Base-by-base conservation (phyloP, 768 basidiomycete species). In the Pisolithus albus region DNA sequence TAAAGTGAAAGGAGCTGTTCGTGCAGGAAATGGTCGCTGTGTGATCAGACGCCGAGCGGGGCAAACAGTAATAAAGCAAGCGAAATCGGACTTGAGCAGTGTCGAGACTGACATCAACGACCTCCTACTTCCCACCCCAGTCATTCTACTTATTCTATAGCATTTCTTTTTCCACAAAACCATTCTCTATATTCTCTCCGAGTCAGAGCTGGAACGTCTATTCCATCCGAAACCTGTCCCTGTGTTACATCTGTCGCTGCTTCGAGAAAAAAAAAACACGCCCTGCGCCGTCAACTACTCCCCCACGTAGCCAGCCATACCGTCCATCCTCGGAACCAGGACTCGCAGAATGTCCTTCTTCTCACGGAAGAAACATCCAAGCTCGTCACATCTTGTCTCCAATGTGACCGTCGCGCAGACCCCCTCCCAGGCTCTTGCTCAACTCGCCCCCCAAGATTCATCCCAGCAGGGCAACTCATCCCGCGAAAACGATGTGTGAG, bases 271-370 rank as follows among this genome's bases (percentile, higher is more conserved):
- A 51, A 26, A 32, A 57, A 46, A 46, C 47, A 52, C 55, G 53
- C 40, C 43, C 47, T 49, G 18, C 42, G 21, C 50, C 56, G 47
- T 52, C 52, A 47, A 47, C 15, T 52, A 53, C 59, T 61, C 41
- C 47, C 30, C 59, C 60, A 46, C 49, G 24, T 64, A 50, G 59
- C 62, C 78, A 76, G 70, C 79, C 81, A 85, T 84, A 78, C 77
- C 82, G 81, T 86, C 79, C 65, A 68, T 85, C 69, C 70, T 84
- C 66, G 73, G 75, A 58, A 64, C 66, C 66, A 77, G 79, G 70
- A 63, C 80, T 57, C 73, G 83, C 69, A 84, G 84, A 82, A 92
- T 92, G 89, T 89, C 88, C 78, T 92, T 90, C 87, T 92, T 92
- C 80, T 85, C 81, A 41, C 80, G 87, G 79, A 89, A 83, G 84